Evolutionary conservation across 805 yeast species (phyloP).

Genomic region (Saturnispora kantuleensis): DNA sequence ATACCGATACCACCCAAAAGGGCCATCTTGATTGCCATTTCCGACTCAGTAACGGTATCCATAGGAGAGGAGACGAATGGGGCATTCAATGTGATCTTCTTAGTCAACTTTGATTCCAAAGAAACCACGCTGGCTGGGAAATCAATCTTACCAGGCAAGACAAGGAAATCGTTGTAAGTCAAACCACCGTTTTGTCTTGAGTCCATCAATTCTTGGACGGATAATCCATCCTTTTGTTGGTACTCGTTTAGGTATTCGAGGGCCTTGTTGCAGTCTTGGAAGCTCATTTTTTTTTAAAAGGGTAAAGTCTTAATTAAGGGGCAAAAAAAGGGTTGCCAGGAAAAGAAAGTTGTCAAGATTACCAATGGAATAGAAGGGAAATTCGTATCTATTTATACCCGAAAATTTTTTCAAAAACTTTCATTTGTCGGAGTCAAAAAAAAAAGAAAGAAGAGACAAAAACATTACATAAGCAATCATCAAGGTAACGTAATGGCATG

Average conservation of each 20-base stretch:
- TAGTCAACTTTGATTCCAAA: conserved; percentile 82
- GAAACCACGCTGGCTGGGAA: conserved; percentile 74
- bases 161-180: conserved; percentile 92
- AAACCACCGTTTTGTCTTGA: conserved; percentile 87
- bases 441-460: not conserved
- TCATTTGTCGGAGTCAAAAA: not conserved
- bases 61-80: conserved; percentile 98
- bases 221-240: conserved; percentile 72
- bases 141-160: conserved; percentile 88
- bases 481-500: no score
- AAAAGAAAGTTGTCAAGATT: conserved; percentile 9
- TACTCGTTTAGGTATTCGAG: conserved; percentile 56
- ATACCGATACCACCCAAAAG: conserved; percentile 98
- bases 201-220: conserved; percentile 78
- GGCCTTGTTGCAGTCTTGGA: conserved; percentile 47
- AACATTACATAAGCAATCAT: no score
- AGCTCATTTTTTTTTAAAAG: conserved; percentile 9
- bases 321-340: conserved; percentile 21
- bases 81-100: conserved; percentile 80
- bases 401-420: conserved; percentile 2
- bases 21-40: conserved; percentile 98
- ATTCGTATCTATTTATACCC: conserved; percentile 5
- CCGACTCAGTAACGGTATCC: conserved; percentile 98
- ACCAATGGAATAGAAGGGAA: not conserved
- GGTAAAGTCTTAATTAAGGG: conserved; percentile 2